Base-by-base conservation (phyloP, 1,139 yeast genomes). In the Blastobotrys arbuscula region DNA sequence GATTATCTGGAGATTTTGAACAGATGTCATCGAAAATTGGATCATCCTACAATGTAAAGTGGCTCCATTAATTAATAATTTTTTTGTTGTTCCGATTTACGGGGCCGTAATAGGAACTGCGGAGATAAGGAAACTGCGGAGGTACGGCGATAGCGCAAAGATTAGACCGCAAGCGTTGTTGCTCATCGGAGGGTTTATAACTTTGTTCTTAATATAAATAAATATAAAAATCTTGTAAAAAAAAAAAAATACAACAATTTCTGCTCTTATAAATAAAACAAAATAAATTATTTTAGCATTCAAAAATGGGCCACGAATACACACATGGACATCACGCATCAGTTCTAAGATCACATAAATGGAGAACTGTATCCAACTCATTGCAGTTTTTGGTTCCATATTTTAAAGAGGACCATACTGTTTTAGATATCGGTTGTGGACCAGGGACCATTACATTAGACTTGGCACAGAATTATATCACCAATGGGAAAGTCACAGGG, bases 1-100 rank as follows among this genome's bases (percentile, higher is more conserved):
- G 74, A 82, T 52, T 87, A 76, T 55, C 53, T 76, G 23, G 82
- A 81, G 57, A 74, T 90, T 7, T 70, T 73, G 16, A 61, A 69
- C 19, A 74, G 84, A 51, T 66, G 81, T 47, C 97, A 89, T 62
- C 75, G 97, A 53, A 58, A 60, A 24, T 63, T 89, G 38, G 51
- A 39, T 2, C 47, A 43, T 37, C 47, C 47, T 13, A 35, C 39
- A 10, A 43, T 43, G 42, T 43, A 37, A 28, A 3, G n/a, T n/a
- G 6, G 38, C 13, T 34, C 10, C 7, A 34, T 15, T 33, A 8
- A 24, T 24, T 24, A 7, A 24, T n/a, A n/a, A n/a, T n/a, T n/a
- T n/a, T n/a, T n/a, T n/a, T n/a, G n/a, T n/a, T n/a, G n/a, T n/a
- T n/a, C n/a, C n/a, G n/a, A n/a, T n/a, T n/a, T n/a, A n/a, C n/a